A percentile compares a stretch with the other conserved stretches of the same genome.
Evolutionary conservation across 495 filamentous ascomycete genomes (phyloP).

Genomic region (Neurospora cerealis): DNA sequence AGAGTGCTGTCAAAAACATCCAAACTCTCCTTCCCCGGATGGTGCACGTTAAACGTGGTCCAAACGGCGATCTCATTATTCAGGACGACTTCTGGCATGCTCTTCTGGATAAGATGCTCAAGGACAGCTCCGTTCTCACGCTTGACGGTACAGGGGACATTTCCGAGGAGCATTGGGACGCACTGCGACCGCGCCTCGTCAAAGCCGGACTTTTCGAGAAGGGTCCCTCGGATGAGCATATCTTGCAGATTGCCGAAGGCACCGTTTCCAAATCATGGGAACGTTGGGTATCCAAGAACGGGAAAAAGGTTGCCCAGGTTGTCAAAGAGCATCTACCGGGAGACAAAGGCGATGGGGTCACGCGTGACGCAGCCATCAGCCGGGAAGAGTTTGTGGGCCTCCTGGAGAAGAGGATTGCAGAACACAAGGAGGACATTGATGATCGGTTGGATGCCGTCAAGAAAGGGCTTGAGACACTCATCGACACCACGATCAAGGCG

Average conservation of each 20-base stretch:
- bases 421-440: slow-evolving; percentile 10
- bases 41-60: slow-evolving; percentile 26
- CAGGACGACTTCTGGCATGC: slow-evolving; percentile 47
- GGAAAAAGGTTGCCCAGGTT: slow-evolving; percentile 16
- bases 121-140: slow-evolving; percentile 24
- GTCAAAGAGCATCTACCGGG: slow-evolving; percentile 7
- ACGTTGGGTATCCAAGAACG: slow-evolving; percentile 26
- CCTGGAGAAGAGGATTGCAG: slow-evolving; percentile 9
- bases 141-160: slow-evolving; percentile 18
- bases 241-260: slow-evolving; percentile 9
- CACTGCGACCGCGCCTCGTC: slow-evolving; percentile 21
- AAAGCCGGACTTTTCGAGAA: background rate
- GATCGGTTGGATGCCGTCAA: slow-evolving; percentile 11
- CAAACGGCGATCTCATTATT: slow-evolving; percentile 33
- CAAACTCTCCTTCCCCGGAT: slow-evolving; percentile 22
- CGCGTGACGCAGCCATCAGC: slow-evolving; percentile 6
- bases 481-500: slow-evolving; percentile 2
- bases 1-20: slow-evolving; percentile 18
- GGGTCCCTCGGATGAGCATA: slow-evolving; percentile 1
- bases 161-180: slow-evolving; percentile 29
- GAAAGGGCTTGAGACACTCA: slow-evolving; percentile 5
- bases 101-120: slow-evolving; percentile 24
- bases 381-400: slow-evolving; percentile 18
- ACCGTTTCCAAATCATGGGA: slow-evolving; percentile 21
- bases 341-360: slow-evolving; percentile 1